Conservation (phyloP, 2,329 filamentous ascomycete species). For the Aspergillus ochraceus region DNA sequence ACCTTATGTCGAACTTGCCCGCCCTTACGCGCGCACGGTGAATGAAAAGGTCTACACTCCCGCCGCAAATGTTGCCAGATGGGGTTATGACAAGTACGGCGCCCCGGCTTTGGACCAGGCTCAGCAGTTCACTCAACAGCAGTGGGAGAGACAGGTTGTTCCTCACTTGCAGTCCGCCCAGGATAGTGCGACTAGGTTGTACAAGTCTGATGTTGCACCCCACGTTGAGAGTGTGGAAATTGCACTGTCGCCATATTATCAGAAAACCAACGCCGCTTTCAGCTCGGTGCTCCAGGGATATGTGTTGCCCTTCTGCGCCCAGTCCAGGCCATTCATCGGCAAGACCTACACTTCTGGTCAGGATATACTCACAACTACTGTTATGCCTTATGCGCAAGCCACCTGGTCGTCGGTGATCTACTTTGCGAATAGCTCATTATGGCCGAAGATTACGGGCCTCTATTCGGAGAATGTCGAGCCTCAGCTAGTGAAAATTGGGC, state of each 20-base stretch:
- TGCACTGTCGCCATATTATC: constrained; percentile 70
- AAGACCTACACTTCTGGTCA: constrained; percentile 68
- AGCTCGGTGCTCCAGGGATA: constrained; percentile 45
- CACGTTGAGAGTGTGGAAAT: constrained; percentile 65
- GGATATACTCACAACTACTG: constrained; percentile 66
- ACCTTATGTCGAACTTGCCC: constrained; percentile 74
- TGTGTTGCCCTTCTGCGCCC: constrained; percentile 72
- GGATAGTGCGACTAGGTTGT: constrained; percentile 61
- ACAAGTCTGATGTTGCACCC: constrained; percentile 70
- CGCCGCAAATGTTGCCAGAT: constrained; percentile 61
- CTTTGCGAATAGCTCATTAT: constrained; percentile 75
- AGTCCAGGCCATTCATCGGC: constrained; percentile 70
- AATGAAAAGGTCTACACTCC: constrained; percentile 68
- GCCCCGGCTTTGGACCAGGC: constrained; percentile 70
- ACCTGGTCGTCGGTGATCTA: constrained; percentile 67
- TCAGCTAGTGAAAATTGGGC: constrained; percentile 86
- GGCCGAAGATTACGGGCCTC: constrained; percentile 75
- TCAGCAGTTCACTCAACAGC: constrained; percentile 63
- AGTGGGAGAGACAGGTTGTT: constrained; percentile 78
- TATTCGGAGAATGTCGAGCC: constrained; percentile 94
- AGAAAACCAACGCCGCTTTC: constrained; percentile 64
- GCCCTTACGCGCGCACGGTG: constrained; percentile 66
- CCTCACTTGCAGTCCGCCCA: constrained; percentile 72
- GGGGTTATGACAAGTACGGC: constrained; percentile 66
- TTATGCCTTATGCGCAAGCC: constrained; percentile 70